Conservation (phyloP, 805 yeast species). For the Barnettozyma botsteinii region DNA sequence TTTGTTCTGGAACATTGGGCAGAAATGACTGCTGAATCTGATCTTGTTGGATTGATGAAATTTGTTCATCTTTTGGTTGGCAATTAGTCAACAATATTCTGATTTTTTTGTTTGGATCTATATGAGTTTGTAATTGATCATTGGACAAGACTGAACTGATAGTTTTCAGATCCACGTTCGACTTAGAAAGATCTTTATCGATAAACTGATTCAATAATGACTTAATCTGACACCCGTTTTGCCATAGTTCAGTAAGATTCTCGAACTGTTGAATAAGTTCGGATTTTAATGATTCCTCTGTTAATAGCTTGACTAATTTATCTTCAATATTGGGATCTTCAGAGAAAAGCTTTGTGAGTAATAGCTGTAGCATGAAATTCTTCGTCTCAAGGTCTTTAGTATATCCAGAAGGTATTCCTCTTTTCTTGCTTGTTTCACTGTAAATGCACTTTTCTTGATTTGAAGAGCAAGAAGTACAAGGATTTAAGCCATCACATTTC, state of each 20-base stretch:
- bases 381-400: slow-evolving; percentile 1
- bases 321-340: not conserved
- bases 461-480: not conserved
- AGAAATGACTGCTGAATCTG: too few species aligned
- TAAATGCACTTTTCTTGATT: not conserved
- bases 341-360: not conserved
- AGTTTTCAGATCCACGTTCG: not conserved
- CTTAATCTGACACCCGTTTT: not conserved
- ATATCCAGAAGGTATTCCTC: slow-evolving; percentile 3
- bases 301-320: not conserved
- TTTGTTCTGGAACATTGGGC: too few species aligned
- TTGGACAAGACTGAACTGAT: too few species aligned
- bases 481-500: slow-evolving; percentile 2
- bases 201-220: not conserved
- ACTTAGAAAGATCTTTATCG: not conserved
- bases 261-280: not conserved
- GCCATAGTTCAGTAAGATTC: not conserved
- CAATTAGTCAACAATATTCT: too few species aligned
- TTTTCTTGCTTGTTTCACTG: slow-evolving; percentile 1
- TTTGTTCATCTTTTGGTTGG: too few species aligned
- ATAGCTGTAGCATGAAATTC: not conserved
- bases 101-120: too few species aligned
- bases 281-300: not conserved
- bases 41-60: too few species aligned
- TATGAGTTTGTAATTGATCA: too few species aligned